These are phyloP conservation scores for Monilinia laxa DNA, from an alignment of 2,329 filamentous ascomycete genomes.

Conservation along the genomic window DNA sequence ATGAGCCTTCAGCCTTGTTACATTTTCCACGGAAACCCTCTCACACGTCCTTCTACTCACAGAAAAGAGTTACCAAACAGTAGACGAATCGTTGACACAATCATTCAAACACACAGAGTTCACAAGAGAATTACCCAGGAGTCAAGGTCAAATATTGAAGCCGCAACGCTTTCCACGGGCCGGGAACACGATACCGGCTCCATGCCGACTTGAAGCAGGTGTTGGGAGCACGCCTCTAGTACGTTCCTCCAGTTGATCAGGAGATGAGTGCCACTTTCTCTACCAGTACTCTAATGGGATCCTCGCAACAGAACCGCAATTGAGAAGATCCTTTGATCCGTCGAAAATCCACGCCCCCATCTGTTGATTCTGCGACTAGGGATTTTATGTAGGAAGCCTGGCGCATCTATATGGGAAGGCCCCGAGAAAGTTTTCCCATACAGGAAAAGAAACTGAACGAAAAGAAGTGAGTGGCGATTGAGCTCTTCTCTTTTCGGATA, in stretches of 20 bases:
- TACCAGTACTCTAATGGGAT: neutral
- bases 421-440: neutral
- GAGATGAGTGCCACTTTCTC: neutral
- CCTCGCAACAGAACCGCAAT: neutral
- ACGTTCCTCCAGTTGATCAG: neutral
- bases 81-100: neutral
- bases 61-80: neutral
- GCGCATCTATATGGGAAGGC: neutral
- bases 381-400: neutral
- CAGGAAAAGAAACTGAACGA: neutral
- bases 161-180: neutral
- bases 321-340: neutral
- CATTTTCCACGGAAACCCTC: neutral
- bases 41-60: neutral
- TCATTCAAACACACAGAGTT: neutral
- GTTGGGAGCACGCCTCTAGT: neutral
- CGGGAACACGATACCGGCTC: neutral
- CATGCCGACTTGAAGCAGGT: neutral
- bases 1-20: neutral
- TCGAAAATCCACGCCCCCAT: neutral
- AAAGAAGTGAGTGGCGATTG: neutral
- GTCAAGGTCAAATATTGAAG: neutral
- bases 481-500: neutral
- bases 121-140: neutral
- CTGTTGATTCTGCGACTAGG: neutral